Conservation (phyloP, 2,329 filamentous ascomycete genomes). For the Sclerotinia trifoliorum region DNA sequence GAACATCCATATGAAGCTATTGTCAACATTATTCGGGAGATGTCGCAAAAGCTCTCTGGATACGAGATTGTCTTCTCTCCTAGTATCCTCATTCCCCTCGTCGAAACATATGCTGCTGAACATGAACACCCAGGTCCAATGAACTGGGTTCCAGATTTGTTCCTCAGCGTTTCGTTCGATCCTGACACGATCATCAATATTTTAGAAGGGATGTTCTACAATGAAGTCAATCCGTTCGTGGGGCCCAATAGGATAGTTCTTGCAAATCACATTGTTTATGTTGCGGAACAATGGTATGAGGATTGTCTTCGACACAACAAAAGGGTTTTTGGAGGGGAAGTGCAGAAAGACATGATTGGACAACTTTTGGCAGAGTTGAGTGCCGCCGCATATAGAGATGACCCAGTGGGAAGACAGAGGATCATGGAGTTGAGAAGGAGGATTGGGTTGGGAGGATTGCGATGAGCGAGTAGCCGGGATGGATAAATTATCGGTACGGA, state of each 20-base stretch:
- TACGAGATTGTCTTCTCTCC: slow-evolving; percentile 68
- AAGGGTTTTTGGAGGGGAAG: slow-evolving; percentile 58
- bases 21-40: slow-evolving; percentile 60
- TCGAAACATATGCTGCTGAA: slow-evolving; percentile 62
- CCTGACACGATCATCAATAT: slow-evolving; percentile 61
- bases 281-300: slow-evolving; percentile 60
- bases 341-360: slow-evolving; percentile 45
- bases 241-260: slow-evolving; percentile 56
- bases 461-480: not conserved
- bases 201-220: slow-evolving; percentile 66
- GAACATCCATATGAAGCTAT: slow-evolving; percentile 68
- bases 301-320: slow-evolving; percentile 54
- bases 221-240: slow-evolving; percentile 63
- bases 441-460: slow-evolving; percentile 34
- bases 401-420: slow-evolving; percentile 42
- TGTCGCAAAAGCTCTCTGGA: slow-evolving; percentile 62
- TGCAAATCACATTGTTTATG: slow-evolving; percentile 60
- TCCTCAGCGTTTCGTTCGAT: slow-evolving; percentile 61
- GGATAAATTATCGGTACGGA: not conserved
- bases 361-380: slow-evolving; percentile 13
- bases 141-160: slow-evolving; percentile 55
- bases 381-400: slow-evolving; percentile 29
- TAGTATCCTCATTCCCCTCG: slow-evolving; percentile 56
- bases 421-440: slow-evolving; percentile 44
- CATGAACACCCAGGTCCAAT: slow-evolving; percentile 53